These are phyloP conservation scores for Aspergillus awamori DNA, from an alignment of 2,329 filamentous ascomycete genomes.

Conservation along the genomic window DNA sequence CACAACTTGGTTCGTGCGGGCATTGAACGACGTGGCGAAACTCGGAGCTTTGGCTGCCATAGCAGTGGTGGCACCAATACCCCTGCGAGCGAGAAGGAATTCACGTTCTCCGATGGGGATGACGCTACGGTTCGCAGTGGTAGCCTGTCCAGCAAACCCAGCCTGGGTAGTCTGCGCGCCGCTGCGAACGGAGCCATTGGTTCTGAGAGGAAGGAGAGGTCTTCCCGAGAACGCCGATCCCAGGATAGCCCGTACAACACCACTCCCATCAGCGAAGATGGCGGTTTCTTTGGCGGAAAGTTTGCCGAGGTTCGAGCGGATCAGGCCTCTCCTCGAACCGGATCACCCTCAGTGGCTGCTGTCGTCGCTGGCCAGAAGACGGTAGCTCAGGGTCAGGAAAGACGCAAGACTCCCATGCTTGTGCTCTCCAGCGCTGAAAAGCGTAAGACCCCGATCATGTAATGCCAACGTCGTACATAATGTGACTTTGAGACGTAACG, in stretches of 20 bases:
- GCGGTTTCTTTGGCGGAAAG: slow-evolving; percentile 59
- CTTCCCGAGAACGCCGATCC: slow-evolving; percentile 58
- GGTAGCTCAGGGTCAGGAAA: slow-evolving; percentile 58
- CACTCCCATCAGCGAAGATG: slow-evolving; percentile 67
- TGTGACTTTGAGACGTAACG: slow-evolving; percentile 38
- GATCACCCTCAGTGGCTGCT: slow-evolving; percentile 43
- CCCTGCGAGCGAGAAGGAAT: slow-evolving; percentile 80
- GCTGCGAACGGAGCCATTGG: slow-evolving; percentile 83
- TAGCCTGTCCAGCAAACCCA: slow-evolving; percentile 76
- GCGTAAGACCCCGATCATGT: slow-evolving; percentile 73
- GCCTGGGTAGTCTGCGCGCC: slow-evolving; percentile 73
- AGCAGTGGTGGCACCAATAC: slow-evolving; percentile 75
- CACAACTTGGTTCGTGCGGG: slow-evolving; percentile 90
- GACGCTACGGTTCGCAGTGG: slow-evolving; percentile 75
- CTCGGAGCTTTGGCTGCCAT: slow-evolving; percentile 67
- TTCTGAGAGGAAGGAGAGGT: slow-evolving; percentile 77
- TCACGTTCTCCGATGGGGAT: slow-evolving; percentile 73
- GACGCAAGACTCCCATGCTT: slow-evolving; percentile 83
- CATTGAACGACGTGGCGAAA: slow-evolving; percentile 76
- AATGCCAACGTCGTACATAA: slow-evolving; percentile 40
- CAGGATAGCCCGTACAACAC: slow-evolving; percentile 57
- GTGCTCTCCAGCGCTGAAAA: slow-evolving; percentile 89
- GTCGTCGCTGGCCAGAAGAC: slow-evolving; percentile 56
- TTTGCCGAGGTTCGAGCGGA: slow-evolving; percentile 53
- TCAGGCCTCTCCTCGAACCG: slow-evolving; percentile 32